Evolutionary conservation across 2,329 filamentous ascomycete genomes (phyloP).

Genomic region (Capronia americana): DNA sequence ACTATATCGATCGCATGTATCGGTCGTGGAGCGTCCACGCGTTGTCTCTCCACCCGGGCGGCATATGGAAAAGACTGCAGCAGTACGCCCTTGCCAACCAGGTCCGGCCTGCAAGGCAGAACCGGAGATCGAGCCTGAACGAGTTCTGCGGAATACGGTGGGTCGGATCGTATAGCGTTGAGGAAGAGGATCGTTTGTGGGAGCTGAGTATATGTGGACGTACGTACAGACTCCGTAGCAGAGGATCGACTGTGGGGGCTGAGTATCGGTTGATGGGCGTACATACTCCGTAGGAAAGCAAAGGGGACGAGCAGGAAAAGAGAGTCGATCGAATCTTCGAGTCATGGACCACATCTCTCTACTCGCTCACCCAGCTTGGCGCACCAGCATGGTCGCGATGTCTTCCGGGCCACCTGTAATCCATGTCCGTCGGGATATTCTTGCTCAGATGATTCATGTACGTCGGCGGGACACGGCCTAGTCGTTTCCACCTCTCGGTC

Average conservation of each 20-base stretch:
- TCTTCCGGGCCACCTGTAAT: slow-evolving; percentile 33
- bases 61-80: too few relatives aligned
- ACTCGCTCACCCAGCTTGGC: not conserved
- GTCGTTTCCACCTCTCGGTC: slow-evolving; percentile 9
- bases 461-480: slow-evolving; percentile 38
- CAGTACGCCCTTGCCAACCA: too few relatives aligned
- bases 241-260: too few relatives aligned
- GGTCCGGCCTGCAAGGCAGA: not conserved
- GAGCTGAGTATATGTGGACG: not conserved
- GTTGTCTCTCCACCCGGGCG: too few relatives aligned
- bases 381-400: slow-evolving; percentile 18
- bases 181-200: not conserved
- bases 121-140: not conserved
- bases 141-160: not conserved
- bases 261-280: not conserved
- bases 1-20: too few relatives aligned
- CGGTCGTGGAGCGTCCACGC: too few relatives aligned
- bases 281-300: not conserved
- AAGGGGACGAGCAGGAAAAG: too few relatives aligned
- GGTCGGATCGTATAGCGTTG: not conserved
- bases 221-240: too few relatives aligned
- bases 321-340: too few relatives aligned
- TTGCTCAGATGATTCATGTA: slow-evolving; percentile 41
- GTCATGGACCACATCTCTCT: not conserved
- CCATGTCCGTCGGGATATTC: slow-evolving; percentile 40